Percentiles rank a stretch among this genome's conserved stretches.
Conservation (phyloP, 805 yeast species). For the Brettanomyces custersianus region DNA sequence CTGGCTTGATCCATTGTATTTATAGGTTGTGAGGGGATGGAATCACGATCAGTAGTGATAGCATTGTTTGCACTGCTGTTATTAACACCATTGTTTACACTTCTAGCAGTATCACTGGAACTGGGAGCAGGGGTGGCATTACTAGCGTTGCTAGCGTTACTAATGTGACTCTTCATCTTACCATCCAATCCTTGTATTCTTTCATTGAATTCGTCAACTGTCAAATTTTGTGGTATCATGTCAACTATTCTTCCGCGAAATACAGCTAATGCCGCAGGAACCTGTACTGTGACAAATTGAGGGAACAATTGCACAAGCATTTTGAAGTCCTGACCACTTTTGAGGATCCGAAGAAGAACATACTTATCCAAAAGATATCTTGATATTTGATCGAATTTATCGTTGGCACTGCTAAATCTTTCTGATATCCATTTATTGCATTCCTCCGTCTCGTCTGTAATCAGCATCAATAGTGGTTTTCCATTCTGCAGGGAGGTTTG, state of each 20-base stretch:
- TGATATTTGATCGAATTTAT: conserved; percentile 3
- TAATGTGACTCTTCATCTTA: not conserved
- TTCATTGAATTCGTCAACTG: conserved; percentile 18
- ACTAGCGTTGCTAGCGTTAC: not conserved
- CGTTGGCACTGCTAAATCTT: conserved; percentile 2
- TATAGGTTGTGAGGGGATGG: not conserved
- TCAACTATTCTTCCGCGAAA: conserved; percentile 37
- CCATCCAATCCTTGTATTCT: conserved; percentile 13
- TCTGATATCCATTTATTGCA: conserved; percentile 18
- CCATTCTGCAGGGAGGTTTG: conserved; percentile 26
- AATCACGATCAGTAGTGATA: not conserved
- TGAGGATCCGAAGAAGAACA: conserved; percentile 33
- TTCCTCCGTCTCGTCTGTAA: conserved; percentile 16
- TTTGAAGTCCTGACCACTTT: conserved; percentile 34
- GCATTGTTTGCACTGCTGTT: conserved; percentile 3
- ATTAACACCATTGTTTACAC: not conserved
- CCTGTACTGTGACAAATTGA: conserved; percentile 22
- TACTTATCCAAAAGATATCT: conserved; percentile 18
- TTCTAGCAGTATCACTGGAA: not conserved
- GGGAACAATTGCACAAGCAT: conserved; percentile 52
- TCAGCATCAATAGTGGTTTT: conserved; percentile 32
- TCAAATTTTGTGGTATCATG: not conserved
- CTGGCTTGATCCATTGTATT: conserved; percentile 6
- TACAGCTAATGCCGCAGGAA: conserved; percentile 54
- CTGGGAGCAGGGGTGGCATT: not conserved